Evolutionary conservation across 2,329 filamentous ascomycete genomes (phyloP), one percentile per base, ranked within the genome.

Genomic region (Claviceps cyperi): DNA sequence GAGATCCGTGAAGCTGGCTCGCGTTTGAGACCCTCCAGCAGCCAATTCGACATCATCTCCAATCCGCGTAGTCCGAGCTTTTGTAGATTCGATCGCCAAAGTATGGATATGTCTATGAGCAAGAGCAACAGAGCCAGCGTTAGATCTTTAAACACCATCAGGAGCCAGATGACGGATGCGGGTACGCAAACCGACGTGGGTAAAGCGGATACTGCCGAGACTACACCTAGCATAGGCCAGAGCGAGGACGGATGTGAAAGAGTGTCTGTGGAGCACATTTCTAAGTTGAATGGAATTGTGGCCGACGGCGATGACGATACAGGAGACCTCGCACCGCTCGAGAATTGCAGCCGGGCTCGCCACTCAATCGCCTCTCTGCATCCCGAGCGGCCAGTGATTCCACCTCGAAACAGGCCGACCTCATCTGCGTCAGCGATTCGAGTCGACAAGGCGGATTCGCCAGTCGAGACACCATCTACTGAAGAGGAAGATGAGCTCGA

Each of bases 1-100:
- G 86, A 91, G 58, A 92, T 97, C 56, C 79, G 86, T 48, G 90
- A 96, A 68, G 90, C 90, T n/a, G 89, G 88, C 36, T 78, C 81
- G 47, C 60, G 60, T 6, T 73, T 78, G 49, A 75, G 87, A 50
- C 87, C 89, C 2, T 74, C 78, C 22, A 88, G 83, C 69, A 87
- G 83, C 51, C 79, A 84, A 57, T 94, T 96, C 63, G 86, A 91
- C 60, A 92, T 86, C 65, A 81, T 81, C 56, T 85, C 87, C 3
- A 80, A 75, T 48, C 84, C 86, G 1, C 79, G 79, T 9, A 94
- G 87, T 63, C 87, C 89, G 1, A 69, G 81, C n/a, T 77, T 73
- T 51, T 69, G 70, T 48, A 74, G 70, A 52, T 75, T 74, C 53
- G 66, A 81, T 69, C 64, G 84, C 53, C 80, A 78, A 60, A 94